Base-by-base conservation (phyloP, 495 filamentous ascomycete species). In the Penicillium nucicola region DNA sequence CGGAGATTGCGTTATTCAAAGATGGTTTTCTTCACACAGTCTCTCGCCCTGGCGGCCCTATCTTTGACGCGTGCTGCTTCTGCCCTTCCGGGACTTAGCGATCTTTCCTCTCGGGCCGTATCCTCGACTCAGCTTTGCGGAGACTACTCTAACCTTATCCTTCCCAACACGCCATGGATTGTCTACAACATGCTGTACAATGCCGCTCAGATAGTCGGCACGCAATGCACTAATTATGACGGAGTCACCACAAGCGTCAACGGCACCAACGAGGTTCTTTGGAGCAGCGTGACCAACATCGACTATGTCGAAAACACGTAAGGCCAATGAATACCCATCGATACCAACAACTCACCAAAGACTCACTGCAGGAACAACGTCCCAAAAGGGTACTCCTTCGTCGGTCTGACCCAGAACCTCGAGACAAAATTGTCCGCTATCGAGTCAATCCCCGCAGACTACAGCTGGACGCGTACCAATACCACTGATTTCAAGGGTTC, bases 151-250 rank as follows among this genome's bases (percentile, higher is more conserved):
- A 57, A 60, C 34, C 23, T 60, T 4, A 64, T 68, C 42, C 45
- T 72, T 0, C 44, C 58, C 13, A 62, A 65, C 20, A 66, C 62
- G 28, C 63, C 61, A 11, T 69, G 64, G 67, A 69, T 70, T 18
- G 69, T 72, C 14, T 68, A 59, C 55, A 72, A 70, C 58, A 71
- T 68, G 53, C 64, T 70, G 38, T 72, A 69, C 53, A 65, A 64
- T 42, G 58, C 64, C 8, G 51, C 53, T 37, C 41, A 51, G 53
- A 56, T 50, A 1, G 47, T 46, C n/a, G 53, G 53, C 42, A 36
- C 56, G 12, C 61, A 60, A 46, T 72, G 69, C 55, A 72, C 69
- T n/a, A 51, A 59, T 37, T 72, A 66, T 45, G 58, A 63, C 32
- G 42, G 53, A 22, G 48, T 63, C 13, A 54, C 53, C 19, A 53